phyloP scores from a whole-genome alignment of 116 monocot genomes.

The Papilionanthe hybrid region DNA sequence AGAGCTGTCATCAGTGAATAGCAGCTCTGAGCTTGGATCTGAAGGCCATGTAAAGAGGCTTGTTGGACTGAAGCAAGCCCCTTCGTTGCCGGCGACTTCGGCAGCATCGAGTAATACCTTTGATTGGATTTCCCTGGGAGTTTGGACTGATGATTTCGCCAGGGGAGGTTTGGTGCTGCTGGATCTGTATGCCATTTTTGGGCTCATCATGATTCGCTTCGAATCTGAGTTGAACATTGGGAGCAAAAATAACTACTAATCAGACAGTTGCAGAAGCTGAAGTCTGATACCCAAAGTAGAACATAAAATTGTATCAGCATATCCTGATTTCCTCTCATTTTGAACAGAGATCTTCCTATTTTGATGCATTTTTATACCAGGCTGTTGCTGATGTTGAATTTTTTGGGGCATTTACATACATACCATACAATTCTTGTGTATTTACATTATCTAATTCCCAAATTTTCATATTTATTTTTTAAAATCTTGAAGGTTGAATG shows the following conservation, averaged over 20 bases:
- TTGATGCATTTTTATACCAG: too few relatives aligned
- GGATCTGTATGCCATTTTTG: conserved; percentile 12
- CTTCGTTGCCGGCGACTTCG: conserved; percentile 33
- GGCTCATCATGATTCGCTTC: conserved; percentile 14
- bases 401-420: too few relatives aligned
- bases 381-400: too few relatives aligned
- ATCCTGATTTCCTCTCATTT: too few relatives aligned
- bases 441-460: too few relatives aligned
- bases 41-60: conserved; percentile 40
- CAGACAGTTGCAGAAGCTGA: neutral
- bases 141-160: neutral
- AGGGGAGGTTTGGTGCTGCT: neutral
- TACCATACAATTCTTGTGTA: too few relatives aligned
- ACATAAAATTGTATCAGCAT: too few relatives aligned
- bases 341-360: too few relatives aligned
- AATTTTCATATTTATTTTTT: too few relatives aligned
- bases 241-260: neutral
- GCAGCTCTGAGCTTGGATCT: conserved; percentile 24
- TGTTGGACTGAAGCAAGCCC: conserved; percentile 44
- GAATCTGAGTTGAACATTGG: conserved; percentile 4
- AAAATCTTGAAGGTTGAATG: too few relatives aligned
- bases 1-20: conserved; percentile 38
- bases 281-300: too few relatives aligned
- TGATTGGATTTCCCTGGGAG: conserved; percentile 12
- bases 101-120: conserved; percentile 15